Base-by-base conservation (phyloP, 1,284 basidiomycete species). In the Leccinum insolens region DNA sequence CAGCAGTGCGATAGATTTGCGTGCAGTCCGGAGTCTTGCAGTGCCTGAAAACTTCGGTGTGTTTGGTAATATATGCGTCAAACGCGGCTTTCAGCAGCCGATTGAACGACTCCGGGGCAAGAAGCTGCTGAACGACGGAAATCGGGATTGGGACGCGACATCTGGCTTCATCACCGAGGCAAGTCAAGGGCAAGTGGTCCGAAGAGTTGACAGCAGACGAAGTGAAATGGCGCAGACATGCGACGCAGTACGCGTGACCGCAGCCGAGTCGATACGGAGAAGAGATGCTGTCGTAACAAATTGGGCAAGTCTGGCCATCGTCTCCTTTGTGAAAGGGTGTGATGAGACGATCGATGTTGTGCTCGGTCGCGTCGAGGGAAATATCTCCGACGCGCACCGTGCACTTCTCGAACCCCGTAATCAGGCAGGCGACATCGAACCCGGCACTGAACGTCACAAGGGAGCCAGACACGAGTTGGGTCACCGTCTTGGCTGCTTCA, bases 1-100 rank as follows among this genome's bases (percentile, higher is more conserved):
- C 46, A 12, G 31, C 63, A 6, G 71, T 77, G 28, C 83, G 81
- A 74, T 88, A 89, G 1, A 88, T 81, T 71, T 88, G 87, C 7
- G 74, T 80, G 68, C 88, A 89, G 68, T 86, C 87, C 0, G 87
- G 83, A 0, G 86, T 89, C 52, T 80, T 82, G 76, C 88, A 89
- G 66, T 85, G 85, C 63, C 81, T 83, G 74, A 84, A 82, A 41
- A 82, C 79, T 62, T 81, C 77, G 0, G 84, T 80, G 65, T 84
- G 82, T 62, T 77, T 77, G 15, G 82, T 80, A 37, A 89, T 70
- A 69, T 88, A 79, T 1, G 77, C 73, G 4, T 74, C 73, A 69
- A 88, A 86, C 0, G 81, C 83, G 3, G 77, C 76, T 65, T 86
- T 82, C 7, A 86, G 71, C 34, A 88, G 76, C 17, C 77, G 77